Evolutionary conservation across 208 protist genomes (phyloP).

Genomic region (Crithidia thermophila): DNA sequence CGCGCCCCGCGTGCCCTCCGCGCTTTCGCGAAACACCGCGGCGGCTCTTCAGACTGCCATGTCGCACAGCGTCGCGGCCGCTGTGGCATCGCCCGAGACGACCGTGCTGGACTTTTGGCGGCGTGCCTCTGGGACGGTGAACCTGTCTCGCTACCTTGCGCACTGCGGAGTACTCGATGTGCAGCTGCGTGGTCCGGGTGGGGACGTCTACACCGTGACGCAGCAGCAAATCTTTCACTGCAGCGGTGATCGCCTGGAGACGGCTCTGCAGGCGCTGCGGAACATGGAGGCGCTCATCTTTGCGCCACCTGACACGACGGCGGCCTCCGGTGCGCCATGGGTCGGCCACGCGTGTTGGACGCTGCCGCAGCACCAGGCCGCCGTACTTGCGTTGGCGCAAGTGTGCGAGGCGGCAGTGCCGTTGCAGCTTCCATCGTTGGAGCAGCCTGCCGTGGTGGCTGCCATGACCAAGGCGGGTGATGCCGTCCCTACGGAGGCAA

Average conservation of each 20-base stretch:
- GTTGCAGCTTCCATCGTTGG: constrained; percentile 45
- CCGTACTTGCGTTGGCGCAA: constrained; percentile 45
- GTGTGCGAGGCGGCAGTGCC: constrained; percentile 70
- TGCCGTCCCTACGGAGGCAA: too few relatives aligned
- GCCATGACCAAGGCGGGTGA: too few relatives aligned
- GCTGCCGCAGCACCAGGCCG: constrained; percentile 7
- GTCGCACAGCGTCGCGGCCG: neutral
- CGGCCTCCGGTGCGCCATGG: constrained; percentile 8
- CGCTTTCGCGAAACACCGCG: neutral
- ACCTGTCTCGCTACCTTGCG: constrained; percentile 14
- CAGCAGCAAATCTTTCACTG: constrained; percentile 25
- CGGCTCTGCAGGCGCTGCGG: constrained; percentile 36
- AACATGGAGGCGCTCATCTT: constrained; percentile 36
- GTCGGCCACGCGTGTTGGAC: constrained; percentile 25
- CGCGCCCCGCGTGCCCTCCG: neutral
- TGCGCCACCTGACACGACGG: constrained; percentile 6
- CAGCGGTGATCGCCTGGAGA: constrained; percentile 36
- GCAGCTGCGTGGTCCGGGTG: neutral
- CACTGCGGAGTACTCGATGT: constrained; percentile 17
- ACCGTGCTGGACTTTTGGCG: constrained; percentile 11
- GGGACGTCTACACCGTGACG: neutral
- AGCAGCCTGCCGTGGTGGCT: neutral
- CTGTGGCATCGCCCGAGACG: constrained; percentile 16
- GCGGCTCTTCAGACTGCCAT: neutral
- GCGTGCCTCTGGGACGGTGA: constrained; percentile 10